Percentiles rank a stretch among this genome's conserved stretches.
phyloP scores from a whole-genome alignment of 352 stramenopile genomes.

The Pythium diclinum region DNA sequence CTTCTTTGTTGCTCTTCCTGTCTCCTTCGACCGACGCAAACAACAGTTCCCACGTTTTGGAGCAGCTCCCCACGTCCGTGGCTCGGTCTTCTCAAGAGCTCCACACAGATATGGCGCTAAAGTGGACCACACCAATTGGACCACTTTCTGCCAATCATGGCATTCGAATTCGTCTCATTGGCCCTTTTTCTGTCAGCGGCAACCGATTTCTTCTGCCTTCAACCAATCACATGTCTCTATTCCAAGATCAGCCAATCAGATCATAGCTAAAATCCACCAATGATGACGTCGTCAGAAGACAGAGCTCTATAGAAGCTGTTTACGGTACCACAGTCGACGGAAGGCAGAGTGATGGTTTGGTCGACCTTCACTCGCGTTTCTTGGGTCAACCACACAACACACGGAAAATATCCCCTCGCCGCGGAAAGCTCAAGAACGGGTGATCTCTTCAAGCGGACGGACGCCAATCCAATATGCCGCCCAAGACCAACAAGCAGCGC shows the following conservation, averaged over 20 bases:
- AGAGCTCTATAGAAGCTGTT: not conserved
- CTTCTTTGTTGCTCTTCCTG: constrained; percentile 25
- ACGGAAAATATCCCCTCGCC: not conserved
- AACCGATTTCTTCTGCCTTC: constrained; percentile 7
- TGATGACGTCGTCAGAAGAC: not conserved
- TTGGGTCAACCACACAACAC: constrained; percentile 9
- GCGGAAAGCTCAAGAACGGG: not conserved
- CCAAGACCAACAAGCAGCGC: constrained; percentile 87
- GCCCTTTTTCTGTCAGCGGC: constrained; percentile 9
- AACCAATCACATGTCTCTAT: constrained; percentile 16
- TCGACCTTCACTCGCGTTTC: constrained; percentile 26
- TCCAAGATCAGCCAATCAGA: constrained; percentile 15
- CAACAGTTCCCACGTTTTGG: not conserved
- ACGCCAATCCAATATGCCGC: constrained; percentile 26
- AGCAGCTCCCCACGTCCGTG: constrained; percentile 3
- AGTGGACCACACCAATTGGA: constrained; percentile 16
- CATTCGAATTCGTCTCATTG: not conserved
- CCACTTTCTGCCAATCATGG: constrained; percentile 18
- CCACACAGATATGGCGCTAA: constrained; percentile 5
- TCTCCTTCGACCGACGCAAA: constrained; percentile 11
- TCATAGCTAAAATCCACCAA: not conserved
- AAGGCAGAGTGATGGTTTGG: constrained; percentile 12
- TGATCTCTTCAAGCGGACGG: no score
- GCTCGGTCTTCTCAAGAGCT: constrained; percentile 28
- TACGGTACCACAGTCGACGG: not conserved